These are phyloP conservation scores for Penicillium desertorum DNA, from an alignment of 495 filamentous ascomycete species.

Conservation along the genomic window DNA sequence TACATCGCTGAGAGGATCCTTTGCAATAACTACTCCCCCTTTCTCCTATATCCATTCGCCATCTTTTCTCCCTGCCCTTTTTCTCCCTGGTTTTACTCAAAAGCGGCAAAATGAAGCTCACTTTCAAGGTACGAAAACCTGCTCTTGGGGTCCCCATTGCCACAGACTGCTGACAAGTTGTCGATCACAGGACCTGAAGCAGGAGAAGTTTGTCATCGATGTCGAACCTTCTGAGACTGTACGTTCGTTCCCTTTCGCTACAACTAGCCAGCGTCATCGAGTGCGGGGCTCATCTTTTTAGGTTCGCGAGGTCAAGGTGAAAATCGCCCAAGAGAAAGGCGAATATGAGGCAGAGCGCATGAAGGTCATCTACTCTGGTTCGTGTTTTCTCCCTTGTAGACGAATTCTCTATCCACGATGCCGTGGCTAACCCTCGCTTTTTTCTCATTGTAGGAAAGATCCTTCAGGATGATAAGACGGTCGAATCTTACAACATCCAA, in stretches of 20 bases:
- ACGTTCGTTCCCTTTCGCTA: conserved; percentile 26
- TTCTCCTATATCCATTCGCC: conserved; percentile 8
- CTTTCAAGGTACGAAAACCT: conserved; percentile 65
- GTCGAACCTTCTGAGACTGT: conserved; percentile 91
- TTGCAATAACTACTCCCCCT: conserved; percentile 13
- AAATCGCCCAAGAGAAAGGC: conserved; percentile 82
- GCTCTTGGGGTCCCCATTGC: conserved; percentile 22
- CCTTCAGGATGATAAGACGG: conserved; percentile 91
- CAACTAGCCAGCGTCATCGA: conserved; percentile 13
- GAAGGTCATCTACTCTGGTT: conserved; percentile 97
- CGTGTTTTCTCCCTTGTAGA: conserved; percentile 5
- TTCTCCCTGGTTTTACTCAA: conserved; percentile 8
- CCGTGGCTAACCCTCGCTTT: not conserved
- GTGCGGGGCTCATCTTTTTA: conserved; percentile 47
- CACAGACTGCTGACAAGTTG: conserved; percentile 4
- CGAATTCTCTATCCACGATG: not conserved
- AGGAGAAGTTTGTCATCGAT: conserved; percentile 95
- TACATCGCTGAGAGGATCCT: conserved; percentile 16
- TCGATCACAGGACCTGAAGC: conserved; percentile 78
- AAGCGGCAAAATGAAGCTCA: conserved; percentile 72
- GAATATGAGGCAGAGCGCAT: conserved; percentile 77
- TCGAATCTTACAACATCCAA: conserved; percentile 95
- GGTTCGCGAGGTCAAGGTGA: conserved; percentile 87
- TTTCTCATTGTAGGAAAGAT: conserved; percentile 73
- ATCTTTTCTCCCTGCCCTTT: conserved; percentile 20